Percentiles rank a stretch among this genome's conserved stretches.
Evolutionary conservation across 2,329 filamentous ascomycete species (phyloP).

Genomic region (Alternaria gansuensis): DNA sequence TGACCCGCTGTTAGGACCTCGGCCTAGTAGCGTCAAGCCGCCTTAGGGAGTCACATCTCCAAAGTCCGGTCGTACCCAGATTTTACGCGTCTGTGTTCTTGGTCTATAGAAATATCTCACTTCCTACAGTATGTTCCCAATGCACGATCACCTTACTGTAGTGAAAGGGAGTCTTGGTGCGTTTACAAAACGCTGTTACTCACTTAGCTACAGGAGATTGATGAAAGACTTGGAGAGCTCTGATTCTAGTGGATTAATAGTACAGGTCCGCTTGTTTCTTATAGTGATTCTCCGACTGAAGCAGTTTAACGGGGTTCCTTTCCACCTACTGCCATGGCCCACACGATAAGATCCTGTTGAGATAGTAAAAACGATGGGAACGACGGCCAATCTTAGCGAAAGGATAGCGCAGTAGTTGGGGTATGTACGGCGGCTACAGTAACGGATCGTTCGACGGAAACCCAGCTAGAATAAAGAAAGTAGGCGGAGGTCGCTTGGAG

Average conservation of each 20-base stretch:
- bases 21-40: not conserved
- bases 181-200: not conserved
- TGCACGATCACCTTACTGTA: not conserved
- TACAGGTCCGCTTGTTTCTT: not conserved
- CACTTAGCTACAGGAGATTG: not conserved
- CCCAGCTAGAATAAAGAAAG: too few species aligned
- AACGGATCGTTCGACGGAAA: too few species aligned
- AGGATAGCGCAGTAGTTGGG: too few species aligned
- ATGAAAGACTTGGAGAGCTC: not conserved
- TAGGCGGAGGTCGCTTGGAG: too few species aligned
- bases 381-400: too few species aligned
- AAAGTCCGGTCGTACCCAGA: not conserved
- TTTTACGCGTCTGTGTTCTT: not conserved
- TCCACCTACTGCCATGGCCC: not conserved
- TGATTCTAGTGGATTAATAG: not conserved
- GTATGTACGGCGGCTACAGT: too few species aligned
- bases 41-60: not conserved
- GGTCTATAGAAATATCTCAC: not conserved
- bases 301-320: not conserved
- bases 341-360: not conserved
- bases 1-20: constrained; percentile 5
- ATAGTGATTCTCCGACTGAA: not conserved
- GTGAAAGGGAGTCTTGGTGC: not conserved
- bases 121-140: not conserved
- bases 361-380: too few species aligned